phyloP scores from a whole-genome alignment of 306 rosid species.

The Vigna nakashimae region DNA sequence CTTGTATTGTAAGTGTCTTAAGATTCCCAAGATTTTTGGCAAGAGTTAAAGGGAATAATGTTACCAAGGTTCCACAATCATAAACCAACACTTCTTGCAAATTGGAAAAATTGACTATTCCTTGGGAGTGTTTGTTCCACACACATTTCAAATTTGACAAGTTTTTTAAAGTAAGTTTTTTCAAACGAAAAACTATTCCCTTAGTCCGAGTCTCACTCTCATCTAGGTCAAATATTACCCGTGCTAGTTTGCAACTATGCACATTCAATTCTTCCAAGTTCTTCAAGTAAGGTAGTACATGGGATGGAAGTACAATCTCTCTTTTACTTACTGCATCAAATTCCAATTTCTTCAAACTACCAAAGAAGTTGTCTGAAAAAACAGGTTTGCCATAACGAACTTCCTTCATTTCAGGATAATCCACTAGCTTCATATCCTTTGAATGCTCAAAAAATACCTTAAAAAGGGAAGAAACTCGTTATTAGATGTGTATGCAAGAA shows the following conservation, averaged over 20 bases:
- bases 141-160: not conserved
- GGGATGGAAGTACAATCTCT: not conserved
- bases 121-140: not conserved
- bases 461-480: no score
- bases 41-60: not conserved
- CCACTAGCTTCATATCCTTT: not conserved
- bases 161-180: not conserved
- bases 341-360: slow-evolving; percentile 4
- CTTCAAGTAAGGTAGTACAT: slow-evolving; percentile 15
- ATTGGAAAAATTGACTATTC: slow-evolving; percentile 4
- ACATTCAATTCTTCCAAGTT: slow-evolving; percentile 9
- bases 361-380: not conserved
- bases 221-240: not conserved
- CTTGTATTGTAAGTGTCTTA: not conserved
- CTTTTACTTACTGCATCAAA: not conserved
- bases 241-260: not conserved
- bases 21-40: not conserved
- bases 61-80: not conserved
- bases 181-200: not conserved
- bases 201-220: not conserved
- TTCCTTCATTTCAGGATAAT: not conserved
- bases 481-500: no score
- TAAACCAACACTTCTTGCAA: not conserved
- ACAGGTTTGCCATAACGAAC: not conserved
- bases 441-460: no score